Base-by-base conservation (phyloP, 345 rosid genomes). In the Nephelium lappaceum region DNA sequence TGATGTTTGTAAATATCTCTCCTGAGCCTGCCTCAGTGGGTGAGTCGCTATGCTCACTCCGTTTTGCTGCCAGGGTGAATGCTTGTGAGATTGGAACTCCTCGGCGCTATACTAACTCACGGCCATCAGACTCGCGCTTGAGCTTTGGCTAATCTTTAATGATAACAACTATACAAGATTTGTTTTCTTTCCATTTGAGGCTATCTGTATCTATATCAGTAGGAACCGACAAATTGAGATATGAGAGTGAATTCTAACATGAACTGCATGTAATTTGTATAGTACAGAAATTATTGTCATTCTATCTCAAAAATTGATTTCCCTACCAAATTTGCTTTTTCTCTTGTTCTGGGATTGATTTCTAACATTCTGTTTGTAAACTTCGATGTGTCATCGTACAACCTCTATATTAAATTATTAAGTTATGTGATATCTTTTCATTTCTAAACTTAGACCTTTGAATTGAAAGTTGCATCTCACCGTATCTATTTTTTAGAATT, bases 61-160 rank as follows among this genome's bases (percentile, higher is more conserved):
- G 98, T 23, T 97, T 97, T 3, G 99, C 99, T 64, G 95, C 99
- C 8, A 86, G 99, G 78, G 99, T 97, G 21, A 97, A 97, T 81
- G 93, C 98, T 49, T 97, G 99, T n/a, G 99, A 97, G 86, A 97
- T 97, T 71, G 99, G 99, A 70, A 89, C 91, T 64, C 98, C 99
- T 8, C 85, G 99, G 12, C 94, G 99, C 11, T 94, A 93, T 69
- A 87, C 88, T 67, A 83, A 79, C 77, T 72, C 80, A 24, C 82
- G 88, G 53, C 78, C 84, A 39, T 67, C 84, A 27, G 99, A 93
- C 39, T 84, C 87, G 74, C 97, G 97, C 45, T 81, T 94, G 86
- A 96, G 97, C 83, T 89, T 84, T 25, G 95, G 98, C 61, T 93
- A 84, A 86, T 81, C 10, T 61, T 76, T n/a, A 47, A 65, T n/a